Base-by-base conservation (phyloP, 2,329 filamentous ascomycete genomes). In the Orbilia quercus region DNA sequence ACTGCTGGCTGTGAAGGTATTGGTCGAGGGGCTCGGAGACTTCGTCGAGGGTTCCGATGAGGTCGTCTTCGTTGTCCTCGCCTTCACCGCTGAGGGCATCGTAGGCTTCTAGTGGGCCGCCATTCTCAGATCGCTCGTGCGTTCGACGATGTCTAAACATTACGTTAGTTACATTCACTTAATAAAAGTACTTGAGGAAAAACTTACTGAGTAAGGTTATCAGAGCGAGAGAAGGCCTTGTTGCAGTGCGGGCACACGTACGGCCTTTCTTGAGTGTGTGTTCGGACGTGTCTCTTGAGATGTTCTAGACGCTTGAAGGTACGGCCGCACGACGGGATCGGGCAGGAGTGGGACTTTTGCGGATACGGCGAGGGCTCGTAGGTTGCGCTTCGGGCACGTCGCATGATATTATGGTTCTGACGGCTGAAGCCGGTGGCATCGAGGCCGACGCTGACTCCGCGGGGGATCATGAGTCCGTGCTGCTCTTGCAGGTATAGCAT, bases 301-400 rank as follows among this genome's bases (percentile, higher is more conserved):
- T 99, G 95, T 84, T 99, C 95, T 84, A 99, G 88, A 82, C 95
- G 90, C 89, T 99, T 99, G 87, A 99, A 99, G 75, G 97, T 87
- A 79, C 95, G 90, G 62, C 95, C 95, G 81, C 95, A 99, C 63
- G 94, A 96, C 25, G 95, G 95, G 79, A 99, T 99, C n/a, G 95
- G 95, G 84, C 95, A 99, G 1, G 94, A 98, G 82, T 99, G 95
- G 42, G 93, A 96, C 82, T 99, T 99, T 80, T 96, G 92, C 57
- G 95, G 92, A 80, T 98, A 98, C 12, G 96, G 95, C 31, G 92
- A 92, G 75, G 97, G 87, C 81, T 99, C 90, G 96, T 96, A 82
- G 96, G 95, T 98, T 58, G 95, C 94, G 77, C 93, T 97, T 76
- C 94, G 89, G 76, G 95, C 95, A 79, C 95, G 88, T 78, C 95